Evolutionary conservation across 805 yeast genomes (phyloP), one percentile per base, ranked within the genome.

Genomic region (Lachancea lanzarotensis): DNA sequence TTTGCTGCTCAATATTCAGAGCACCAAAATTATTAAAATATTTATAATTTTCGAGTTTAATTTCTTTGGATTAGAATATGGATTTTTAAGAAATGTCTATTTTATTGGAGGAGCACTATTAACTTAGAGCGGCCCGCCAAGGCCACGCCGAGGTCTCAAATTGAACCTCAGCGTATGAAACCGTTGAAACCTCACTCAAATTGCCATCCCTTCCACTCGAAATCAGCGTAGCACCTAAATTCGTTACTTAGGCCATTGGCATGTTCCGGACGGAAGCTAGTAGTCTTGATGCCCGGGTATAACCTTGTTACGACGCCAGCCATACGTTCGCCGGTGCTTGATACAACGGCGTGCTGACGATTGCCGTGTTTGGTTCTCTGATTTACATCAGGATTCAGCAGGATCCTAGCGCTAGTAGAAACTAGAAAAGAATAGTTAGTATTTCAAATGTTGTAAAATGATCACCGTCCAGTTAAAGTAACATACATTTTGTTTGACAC

Each of bases 281-380:
- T 89, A 42, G 80, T 71, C 18, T 67, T 56, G 1, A 82, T 72
- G 36, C 74, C 84, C 4, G 88, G 85, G 56, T 87, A 88, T 15
- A 74, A 74, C 40, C 72, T 66, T 29, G 67, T 58, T 30, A 88
- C 77, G n/a, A 83, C 63, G 2, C 74, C 74, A 18, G 71, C 70
- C 90, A 90, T 89, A 62, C 95, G 74, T 66, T 89, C 96, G 31
- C 96, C 96, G 1, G 97, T 89, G 52, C 91, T 84, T 3, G 84
- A 75, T n/a, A 87, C 73, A 30, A 84, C 57, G 52, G 76, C 75
- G 52, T 72, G 74, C 46, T 68, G 67, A 11, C 51, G 40, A 26
- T 53, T 69, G 1, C 82, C 82, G 7, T 47, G 17, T 11, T 51
- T 54, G 0, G 81, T 73, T 46, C 60, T 66, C 2, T 55, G 40